Conservation (phyloP, 306 rosid species). For the Comarum palustre region DNA sequence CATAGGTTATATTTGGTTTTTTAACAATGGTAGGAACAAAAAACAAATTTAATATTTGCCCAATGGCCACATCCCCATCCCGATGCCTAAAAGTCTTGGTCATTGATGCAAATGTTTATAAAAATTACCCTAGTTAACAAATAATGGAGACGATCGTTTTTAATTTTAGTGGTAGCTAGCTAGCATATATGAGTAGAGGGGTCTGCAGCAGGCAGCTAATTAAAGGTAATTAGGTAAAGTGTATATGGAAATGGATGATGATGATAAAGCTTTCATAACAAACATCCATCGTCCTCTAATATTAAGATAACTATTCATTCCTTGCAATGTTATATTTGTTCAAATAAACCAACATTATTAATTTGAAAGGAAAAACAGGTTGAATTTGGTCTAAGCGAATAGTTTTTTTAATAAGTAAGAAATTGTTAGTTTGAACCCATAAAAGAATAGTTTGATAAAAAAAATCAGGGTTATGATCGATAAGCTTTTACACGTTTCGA, state of each 20-base stretch:
- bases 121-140: background rate
- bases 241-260: conserved; percentile 4
- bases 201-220: conserved; percentile 3
- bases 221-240: conserved; percentile 10
- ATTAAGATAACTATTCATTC: background rate
- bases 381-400: no score
- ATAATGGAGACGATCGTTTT: background rate
- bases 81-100: conserved; percentile 15
- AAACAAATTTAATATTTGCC: background rate
- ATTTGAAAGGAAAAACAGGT: no score
- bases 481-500: background rate
- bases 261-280: conserved; percentile 4
- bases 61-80: background rate
- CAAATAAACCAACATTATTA: no score
- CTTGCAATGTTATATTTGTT: background rate
- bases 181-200: background rate
- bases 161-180: background rate
- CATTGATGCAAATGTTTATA: background rate
- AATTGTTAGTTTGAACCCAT: no score
- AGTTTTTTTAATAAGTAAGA: no score
- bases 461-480: no score
- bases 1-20: no score
- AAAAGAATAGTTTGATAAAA: no score
- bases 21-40: no score
- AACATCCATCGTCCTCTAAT: background rate